These are phyloP conservation scores for Coemansia interrupta DNA, from an alignment of 192 early-diverging fungal genomes.

Conservation along the genomic window DNA sequence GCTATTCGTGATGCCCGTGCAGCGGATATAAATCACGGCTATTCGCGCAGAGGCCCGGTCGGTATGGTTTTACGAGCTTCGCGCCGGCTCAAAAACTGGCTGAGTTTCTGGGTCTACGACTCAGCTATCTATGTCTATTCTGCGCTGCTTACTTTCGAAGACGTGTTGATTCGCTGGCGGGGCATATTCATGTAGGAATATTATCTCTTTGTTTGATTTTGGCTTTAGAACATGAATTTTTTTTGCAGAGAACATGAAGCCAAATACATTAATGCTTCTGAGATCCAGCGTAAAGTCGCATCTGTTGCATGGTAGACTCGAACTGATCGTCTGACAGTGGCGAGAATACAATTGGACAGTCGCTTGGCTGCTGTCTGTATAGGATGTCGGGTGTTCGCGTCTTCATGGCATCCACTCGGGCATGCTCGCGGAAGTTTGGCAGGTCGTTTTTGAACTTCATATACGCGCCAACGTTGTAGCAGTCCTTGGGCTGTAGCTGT, in stretches of 20 bases:
- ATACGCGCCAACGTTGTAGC: conserved; percentile 47
- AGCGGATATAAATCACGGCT: conserved; percentile 23
- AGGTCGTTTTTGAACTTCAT: conserved; percentile 48
- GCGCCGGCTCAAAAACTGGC: conserved; percentile 22
- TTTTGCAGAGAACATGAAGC: neutral
- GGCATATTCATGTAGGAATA: too few relatives aligned
- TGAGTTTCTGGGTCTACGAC: conserved; percentile 29
- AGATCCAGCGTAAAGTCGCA: conserved; percentile 10
- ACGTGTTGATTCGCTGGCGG: conserved; percentile 25
- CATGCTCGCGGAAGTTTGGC: conserved; percentile 41
- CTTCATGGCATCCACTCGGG: conserved; percentile 35
- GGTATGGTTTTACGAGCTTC: conserved; percentile 8
- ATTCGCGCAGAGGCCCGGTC: conserved; percentile 13
- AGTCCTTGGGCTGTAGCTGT: conserved; percentile 41
- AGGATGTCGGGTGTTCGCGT: conserved; percentile 34
- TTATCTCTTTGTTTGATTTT: too few relatives aligned
- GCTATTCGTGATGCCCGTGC: conserved; percentile 39
- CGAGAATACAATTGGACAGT: conserved; percentile 51
- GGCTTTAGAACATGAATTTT: neutral
- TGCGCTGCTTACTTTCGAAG: conserved; percentile 17
- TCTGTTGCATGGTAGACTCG: conserved; percentile 30
- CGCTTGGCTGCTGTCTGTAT: conserved; percentile 30
- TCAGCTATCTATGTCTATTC: conserved; percentile 16
- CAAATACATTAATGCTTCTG: neutral
- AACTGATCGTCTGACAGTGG: conserved; percentile 41